phyloP scores from a whole-genome alignment of 345 rosid species.

The Punica granatum region DNA sequence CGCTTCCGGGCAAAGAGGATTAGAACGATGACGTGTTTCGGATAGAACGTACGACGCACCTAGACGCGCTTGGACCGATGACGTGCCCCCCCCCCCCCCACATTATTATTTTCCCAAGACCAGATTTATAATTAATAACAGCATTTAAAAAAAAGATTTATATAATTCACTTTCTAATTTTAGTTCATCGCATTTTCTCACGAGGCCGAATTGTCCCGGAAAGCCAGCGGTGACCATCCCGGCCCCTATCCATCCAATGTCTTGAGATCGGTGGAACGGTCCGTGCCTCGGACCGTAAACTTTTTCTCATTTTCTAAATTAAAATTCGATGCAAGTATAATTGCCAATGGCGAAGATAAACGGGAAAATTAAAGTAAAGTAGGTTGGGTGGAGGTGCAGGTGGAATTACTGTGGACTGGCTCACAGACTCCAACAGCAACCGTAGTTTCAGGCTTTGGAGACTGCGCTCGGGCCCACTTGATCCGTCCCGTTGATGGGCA shows the following conservation, averaged over 20 bases:
- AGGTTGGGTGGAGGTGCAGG: neutral
- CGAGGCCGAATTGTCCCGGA: too few species aligned
- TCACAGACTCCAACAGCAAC: neutral
- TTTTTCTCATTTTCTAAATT: too few species aligned
- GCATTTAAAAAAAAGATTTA: too few species aligned
- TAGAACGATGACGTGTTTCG: constrained; percentile 26
- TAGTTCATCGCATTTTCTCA: too few species aligned
- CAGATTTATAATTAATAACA: too few species aligned
- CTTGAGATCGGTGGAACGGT: too few species aligned
- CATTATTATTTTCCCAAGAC: too few species aligned
- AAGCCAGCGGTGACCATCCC: too few species aligned
- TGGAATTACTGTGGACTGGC: constrained; percentile 2
- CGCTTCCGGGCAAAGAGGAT: constrained; percentile 11
- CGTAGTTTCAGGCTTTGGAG: neutral
- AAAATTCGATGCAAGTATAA: too few species aligned
- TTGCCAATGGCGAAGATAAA: neutral
- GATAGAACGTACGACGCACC: neutral
- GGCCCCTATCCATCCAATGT: too few species aligned
- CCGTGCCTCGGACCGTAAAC: too few species aligned
- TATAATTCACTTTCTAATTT: too few species aligned
- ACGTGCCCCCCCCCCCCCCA: neutral
- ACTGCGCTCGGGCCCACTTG: neutral
- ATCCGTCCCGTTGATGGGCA: neutral
- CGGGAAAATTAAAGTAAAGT: neutral
- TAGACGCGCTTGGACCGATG: neutral